A percentile compares a stretch with the other conserved stretches of the same genome.
These are phyloP conservation scores for Melastoma candidum DNA, from an alignment of 441 rosid species.

Conservation along the genomic window DNA sequence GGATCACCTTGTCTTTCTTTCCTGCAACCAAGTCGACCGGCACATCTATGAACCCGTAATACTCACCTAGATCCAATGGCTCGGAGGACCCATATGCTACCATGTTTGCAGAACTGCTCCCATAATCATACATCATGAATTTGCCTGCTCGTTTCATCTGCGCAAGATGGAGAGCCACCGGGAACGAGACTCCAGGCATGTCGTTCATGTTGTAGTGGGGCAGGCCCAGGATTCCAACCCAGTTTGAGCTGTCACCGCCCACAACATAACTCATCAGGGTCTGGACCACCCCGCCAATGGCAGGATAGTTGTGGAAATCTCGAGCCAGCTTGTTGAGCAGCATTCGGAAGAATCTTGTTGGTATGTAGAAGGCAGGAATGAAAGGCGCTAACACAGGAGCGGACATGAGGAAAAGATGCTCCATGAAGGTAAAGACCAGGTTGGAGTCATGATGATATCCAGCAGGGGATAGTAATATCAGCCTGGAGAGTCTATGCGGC, in stretches of 20 bases:
- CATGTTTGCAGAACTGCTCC: constrained; percentile 56
- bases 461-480: constrained; percentile 83
- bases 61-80: constrained; percentile 85
- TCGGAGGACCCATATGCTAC: constrained; percentile 61
- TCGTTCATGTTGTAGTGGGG: constrained; percentile 94
- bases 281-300: constrained; percentile 92
- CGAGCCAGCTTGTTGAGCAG: constrained; percentile 88
- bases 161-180: constrained; percentile 79
- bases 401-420: constrained; percentile 41
- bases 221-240: constrained; percentile 88
- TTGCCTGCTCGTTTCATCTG: constrained; percentile 67
- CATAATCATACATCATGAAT: constrained; percentile 85
- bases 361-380: constrained; percentile 83
- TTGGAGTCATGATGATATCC: constrained; percentile 84
- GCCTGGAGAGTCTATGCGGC: constrained; percentile 76
- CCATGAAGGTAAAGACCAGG: constrained; percentile 41
- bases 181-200: constrained; percentile 88
- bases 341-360: constrained; percentile 93
- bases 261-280: constrained; percentile 76
- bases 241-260: constrained; percentile 98
- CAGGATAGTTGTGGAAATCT: constrained; percentile 93
- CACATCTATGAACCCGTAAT: constrained; percentile 49
- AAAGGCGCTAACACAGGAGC: constrained; percentile 54
- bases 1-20: constrained; percentile 69
- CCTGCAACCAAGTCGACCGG: constrained; percentile 95